phyloP scores from a whole-genome alignment of 2,329 filamentous ascomycete species.

The Paecilomyces fulvus region DNA sequence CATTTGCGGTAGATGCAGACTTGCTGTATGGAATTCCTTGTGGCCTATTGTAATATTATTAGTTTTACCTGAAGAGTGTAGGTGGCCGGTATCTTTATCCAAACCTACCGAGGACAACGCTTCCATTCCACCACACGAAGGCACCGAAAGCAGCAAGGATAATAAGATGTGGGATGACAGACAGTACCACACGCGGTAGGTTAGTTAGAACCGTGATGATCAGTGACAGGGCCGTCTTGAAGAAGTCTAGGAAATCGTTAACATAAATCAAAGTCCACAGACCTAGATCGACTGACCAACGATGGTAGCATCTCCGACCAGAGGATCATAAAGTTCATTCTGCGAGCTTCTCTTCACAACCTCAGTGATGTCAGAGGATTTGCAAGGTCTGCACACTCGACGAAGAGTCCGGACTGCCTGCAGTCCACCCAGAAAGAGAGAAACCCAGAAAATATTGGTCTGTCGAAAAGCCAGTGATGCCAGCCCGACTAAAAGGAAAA shows the following conservation, averaged over 20 bases:
- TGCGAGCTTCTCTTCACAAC: constrained; percentile 24
- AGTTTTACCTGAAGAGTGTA: background rate
- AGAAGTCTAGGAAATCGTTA: constrained; percentile 34
- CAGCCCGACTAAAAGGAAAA: constrained; percentile 51
- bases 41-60: constrained; percentile 52
- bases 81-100: background rate
- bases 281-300: constrained; percentile 32
- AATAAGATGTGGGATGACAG: constrained; percentile 46
- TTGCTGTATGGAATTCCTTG: constrained; percentile 87
- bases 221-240: constrained; percentile 54
- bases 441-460: constrained; percentile 95
- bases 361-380: constrained; percentile 17
- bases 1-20: constrained; percentile 82
- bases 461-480: constrained; percentile 70
- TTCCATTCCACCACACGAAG: constrained; percentile 81
- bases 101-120: constrained; percentile 72
- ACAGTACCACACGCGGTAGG: constrained; percentile 29
- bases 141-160: constrained; percentile 59
- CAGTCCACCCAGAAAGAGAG: constrained; percentile 39
- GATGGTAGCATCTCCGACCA: constrained; percentile 39
- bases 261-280: constrained; percentile 6
- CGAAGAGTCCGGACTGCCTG: constrained; percentile 31
- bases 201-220: constrained; percentile 46
- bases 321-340: constrained; percentile 43
- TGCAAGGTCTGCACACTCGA: constrained; percentile 16